phyloP scores from a whole-genome alignment of 75 land plant genomes.

The Pinus albicaulis region DNA sequence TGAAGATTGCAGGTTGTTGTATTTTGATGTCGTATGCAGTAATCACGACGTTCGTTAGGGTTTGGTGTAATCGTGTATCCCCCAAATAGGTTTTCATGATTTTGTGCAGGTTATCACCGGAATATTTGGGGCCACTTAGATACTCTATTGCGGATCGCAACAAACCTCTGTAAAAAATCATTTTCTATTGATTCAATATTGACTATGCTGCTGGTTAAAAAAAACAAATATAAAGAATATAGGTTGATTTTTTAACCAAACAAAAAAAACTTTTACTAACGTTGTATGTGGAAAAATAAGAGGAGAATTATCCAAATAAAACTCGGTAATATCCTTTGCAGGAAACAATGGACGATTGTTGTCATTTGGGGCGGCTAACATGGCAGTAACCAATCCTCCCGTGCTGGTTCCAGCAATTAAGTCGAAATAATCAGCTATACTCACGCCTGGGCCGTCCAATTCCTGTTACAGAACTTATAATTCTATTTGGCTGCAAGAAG shows the following conservation, averaged over 20 bases:
- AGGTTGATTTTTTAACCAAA: too few relatives aligned
- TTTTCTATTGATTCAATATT: background rate
- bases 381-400: constrained; percentile 43
- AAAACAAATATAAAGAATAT: background rate
- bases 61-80: constrained; percentile 17
- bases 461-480: constrained; percentile 17
- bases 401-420: constrained; percentile 48
- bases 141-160: too few relatives aligned
- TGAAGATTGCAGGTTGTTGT: constrained; percentile 52
- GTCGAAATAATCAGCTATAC: constrained; percentile 50
- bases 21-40: constrained; percentile 48
- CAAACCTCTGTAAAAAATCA: background rate
- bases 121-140: constrained; percentile 45
- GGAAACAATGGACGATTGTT: constrained; percentile 38
- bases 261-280: too few relatives aligned
- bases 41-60: constrained; percentile 43
- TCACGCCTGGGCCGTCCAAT: constrained; percentile 51
- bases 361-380: constrained; percentile 46
- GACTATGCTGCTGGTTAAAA: background rate
- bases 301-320: constrained; percentile 23
- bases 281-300: constrained; percentile 11
- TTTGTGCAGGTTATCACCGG: constrained; percentile 25
- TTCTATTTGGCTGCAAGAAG: too few relatives aligned
- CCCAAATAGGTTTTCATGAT: constrained; percentile 14
- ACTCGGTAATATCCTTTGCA: constrained; percentile 29